Evolutionary conservation across 495 filamentous ascomycete genomes (phyloP).

Genomic region (Trichoderma asperelloides): DNA sequence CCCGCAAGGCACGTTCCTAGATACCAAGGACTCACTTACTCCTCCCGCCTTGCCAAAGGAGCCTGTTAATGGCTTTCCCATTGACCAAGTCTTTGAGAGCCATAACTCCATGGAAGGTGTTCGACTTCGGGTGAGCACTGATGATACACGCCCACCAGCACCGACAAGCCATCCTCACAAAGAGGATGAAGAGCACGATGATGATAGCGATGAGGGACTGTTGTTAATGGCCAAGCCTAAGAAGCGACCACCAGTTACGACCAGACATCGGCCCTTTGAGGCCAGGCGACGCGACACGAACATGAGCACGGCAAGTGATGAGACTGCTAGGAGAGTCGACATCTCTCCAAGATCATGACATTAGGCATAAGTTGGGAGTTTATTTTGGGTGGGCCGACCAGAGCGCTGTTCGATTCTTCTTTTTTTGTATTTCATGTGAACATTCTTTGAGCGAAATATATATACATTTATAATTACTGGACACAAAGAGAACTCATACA

Average conservation of each 20-base stretch:
- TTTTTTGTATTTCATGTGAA: too few species aligned
- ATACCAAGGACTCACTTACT: constrained; percentile 45
- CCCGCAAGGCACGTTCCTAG: constrained; percentile 26
- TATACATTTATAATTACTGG: too few species aligned
- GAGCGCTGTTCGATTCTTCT: not conserved
- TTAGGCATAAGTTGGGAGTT: not conserved
- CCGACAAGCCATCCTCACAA: constrained; percentile 15
- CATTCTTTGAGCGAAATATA: too few species aligned
- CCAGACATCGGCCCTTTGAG: constrained; percentile 21
- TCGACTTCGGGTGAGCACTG: constrained; percentile 15
- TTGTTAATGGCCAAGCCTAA: constrained; percentile 35
- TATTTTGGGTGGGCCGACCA: not conserved
- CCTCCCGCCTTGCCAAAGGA: constrained; percentile 41
- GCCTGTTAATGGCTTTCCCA: constrained; percentile 30
- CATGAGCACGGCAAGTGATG: constrained; percentile 43
- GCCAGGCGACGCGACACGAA: constrained; percentile 36
- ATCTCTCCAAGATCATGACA: constrained; percentile 11
- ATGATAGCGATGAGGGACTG: constrained; percentile 46
- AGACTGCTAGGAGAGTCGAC: constrained; percentile 47
- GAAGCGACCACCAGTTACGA: constrained; percentile 24
- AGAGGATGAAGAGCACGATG: constrained; percentile 47
- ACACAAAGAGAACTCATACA: too few species aligned
- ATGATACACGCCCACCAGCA: constrained; percentile 11
- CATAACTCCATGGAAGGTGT: constrained; percentile 19
- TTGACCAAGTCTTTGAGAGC: constrained; percentile 24